Evolutionary conservation across 106 monocot genomes (phyloP).

Genomic region (Acorus calamus): DNA sequence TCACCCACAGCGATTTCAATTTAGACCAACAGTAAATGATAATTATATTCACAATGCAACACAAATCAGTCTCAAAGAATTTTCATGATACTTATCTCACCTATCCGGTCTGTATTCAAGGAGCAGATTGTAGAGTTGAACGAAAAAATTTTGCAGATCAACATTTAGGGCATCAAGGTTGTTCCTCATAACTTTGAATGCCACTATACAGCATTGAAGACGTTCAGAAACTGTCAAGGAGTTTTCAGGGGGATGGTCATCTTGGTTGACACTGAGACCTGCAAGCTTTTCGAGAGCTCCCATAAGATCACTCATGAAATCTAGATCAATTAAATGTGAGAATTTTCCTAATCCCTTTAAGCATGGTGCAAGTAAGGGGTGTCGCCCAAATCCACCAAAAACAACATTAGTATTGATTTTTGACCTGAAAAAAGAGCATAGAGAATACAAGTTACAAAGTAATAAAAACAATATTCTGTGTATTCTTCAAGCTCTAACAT

Average conservation of each 20-base stretch:
- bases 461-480: not conserved
- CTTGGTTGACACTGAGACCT: slow-evolving; percentile 23
- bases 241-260: slow-evolving; percentile 17
- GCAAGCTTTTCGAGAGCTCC: slow-evolving; percentile 70
- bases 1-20: no score
- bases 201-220: slow-evolving; percentile 92
- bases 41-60: no score
- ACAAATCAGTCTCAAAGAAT: not conserved
- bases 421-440: slow-evolving; percentile 24
- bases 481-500: no score
- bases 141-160: slow-evolving; percentile 86
- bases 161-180: slow-evolving; percentile 95
- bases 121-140: slow-evolving; percentile 82
- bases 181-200: slow-evolving; percentile 86
- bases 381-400: slow-evolving; percentile 19
- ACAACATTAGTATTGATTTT: slow-evolving; percentile 12
- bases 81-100: slow-evolving; percentile 14
- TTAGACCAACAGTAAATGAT: no score
- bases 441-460: not conserved
- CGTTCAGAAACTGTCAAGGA: slow-evolving; percentile 68
- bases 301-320: slow-evolving; percentile 88
- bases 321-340: slow-evolving; percentile 90
- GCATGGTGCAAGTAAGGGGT: slow-evolving; percentile 80
- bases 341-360: slow-evolving; percentile 83
- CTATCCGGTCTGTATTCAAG: slow-evolving; percentile 86